These are phyloP conservation scores for Phytophthora nicotianae DNA, from an alignment of 352 stramenopile genomes.

Conservation along the genomic window DNA sequence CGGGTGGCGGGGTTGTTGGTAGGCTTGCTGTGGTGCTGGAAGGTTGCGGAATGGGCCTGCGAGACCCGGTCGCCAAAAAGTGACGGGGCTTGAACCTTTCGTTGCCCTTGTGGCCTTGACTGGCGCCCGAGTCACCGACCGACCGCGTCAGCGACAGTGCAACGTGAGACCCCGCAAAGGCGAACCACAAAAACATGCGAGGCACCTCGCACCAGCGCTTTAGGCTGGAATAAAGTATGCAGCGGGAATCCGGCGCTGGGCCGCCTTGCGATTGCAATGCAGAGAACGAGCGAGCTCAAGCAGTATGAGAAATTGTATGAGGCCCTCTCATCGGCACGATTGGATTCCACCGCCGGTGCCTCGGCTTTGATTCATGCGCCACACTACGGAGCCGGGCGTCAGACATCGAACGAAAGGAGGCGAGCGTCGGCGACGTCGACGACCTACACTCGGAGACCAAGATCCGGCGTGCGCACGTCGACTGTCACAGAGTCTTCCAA, in stretches of 20 bases:
- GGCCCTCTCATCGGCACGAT: constrained; percentile 28
- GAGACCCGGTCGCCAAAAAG: constrained; percentile 22
- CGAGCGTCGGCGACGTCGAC: constrained; percentile 19
- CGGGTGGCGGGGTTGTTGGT: constrained; percentile 1
- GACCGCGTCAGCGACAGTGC: constrained; percentile 4
- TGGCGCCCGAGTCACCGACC: constrained; percentile 7
- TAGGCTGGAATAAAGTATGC: constrained; percentile 15
- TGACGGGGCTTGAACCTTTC: constrained; percentile 28
- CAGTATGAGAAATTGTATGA: constrained; percentile 7
- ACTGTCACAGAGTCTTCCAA: constrained; percentile 30
- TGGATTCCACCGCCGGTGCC: constrained; percentile 13
- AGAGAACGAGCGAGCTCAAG: constrained; percentile 10
- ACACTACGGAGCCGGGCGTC: constrained; percentile 16
- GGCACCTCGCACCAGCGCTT: constrained; percentile 1
- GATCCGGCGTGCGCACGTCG: constrained; percentile 16
- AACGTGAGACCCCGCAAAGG: constrained; percentile 3
- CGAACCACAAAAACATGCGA: constrained; percentile 22
- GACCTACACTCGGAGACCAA: constrained; percentile 12
- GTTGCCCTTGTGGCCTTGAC: constrained; percentile 5
- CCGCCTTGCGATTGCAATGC: constrained; percentile 17
- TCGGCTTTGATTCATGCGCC: constrained; percentile 26
- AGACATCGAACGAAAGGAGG: constrained; percentile 1
- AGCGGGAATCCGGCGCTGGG: constrained; percentile 12
- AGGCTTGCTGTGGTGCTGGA: constrained; percentile 19
- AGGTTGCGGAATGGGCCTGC: constrained; percentile 29